phyloP scores from a whole-genome alignment of 495 filamentous ascomycete species.

The Aspergillus incahuasiensis region DNA sequence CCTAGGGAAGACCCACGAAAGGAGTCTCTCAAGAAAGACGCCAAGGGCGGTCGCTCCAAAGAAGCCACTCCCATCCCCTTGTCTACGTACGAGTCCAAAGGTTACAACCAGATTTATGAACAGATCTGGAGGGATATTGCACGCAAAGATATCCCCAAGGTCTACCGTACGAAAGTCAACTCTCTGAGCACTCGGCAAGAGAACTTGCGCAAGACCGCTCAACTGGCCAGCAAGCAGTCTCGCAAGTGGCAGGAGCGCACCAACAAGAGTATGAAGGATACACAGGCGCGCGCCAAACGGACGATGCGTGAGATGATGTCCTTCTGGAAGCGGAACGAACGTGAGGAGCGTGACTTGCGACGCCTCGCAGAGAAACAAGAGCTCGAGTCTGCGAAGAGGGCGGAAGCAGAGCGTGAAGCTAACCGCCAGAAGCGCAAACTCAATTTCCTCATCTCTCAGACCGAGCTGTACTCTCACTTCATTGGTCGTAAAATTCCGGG shows the following conservation, averaged over 20 bases:
- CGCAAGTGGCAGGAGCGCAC: conserved; percentile 94
- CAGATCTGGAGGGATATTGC: conserved; percentile 97
- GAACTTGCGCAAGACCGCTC: conserved; percentile 95
- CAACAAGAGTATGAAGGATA: conserved; percentile 97
- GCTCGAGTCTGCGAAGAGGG: conserved; percentile 92
- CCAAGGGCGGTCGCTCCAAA: conserved; percentile 54
- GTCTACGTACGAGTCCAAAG: conserved; percentile 73
- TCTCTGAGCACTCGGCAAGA: conserved; percentile 80
- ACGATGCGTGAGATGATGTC: conserved; percentile 99
- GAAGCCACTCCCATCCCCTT: conserved; percentile 55
- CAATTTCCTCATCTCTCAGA: conserved; percentile 99
- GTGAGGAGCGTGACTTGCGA: conserved; percentile 90
- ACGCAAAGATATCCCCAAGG: conserved; percentile 87
- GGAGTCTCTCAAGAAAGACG: conserved; percentile 48
- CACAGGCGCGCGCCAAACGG: conserved; percentile 92
- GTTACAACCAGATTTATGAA: conserved; percentile 95
- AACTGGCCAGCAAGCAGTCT: conserved; percentile 94
- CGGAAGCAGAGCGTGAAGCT: conserved; percentile 93
- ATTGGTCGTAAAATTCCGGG: conserved; percentile 99
- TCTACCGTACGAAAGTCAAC: conserved; percentile 75
- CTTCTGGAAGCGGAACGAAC: conserved; percentile 99
- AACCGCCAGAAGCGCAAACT: conserved; percentile 97
- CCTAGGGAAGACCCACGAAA: conserved; percentile 62
- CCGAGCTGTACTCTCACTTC: conserved; percentile 98
- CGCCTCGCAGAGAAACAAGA: conserved; percentile 95